Base-by-base conservation (phyloP, 2,329 filamentous ascomycete genomes). In the Periconia macrospinosa region DNA sequence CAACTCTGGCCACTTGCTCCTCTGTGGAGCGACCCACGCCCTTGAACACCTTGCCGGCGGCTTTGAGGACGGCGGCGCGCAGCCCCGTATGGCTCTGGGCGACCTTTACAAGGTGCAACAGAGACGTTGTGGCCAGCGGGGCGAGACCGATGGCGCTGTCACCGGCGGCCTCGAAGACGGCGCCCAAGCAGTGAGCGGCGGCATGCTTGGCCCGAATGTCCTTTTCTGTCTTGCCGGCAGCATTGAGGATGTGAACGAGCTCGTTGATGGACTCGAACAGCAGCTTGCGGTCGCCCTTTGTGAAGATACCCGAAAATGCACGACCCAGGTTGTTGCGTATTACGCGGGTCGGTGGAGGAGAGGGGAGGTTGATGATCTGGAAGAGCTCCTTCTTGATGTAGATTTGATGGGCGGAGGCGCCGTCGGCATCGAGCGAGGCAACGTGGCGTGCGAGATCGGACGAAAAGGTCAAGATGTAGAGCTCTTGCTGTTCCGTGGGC, bases 181-280 rank as follows among this genome's bases (percentile, higher is more conserved):
- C 88, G 30, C 94, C 94, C 62, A 99, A 73, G 69, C 91, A 96
- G 70, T 88, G 85, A 40, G 90, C 88, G 19, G 93, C 93, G 6
- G 92, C 92, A 82, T 97, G 92, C 74, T 91, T 95, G 3, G 86
- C 83, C 66, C 87, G 86, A 48, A 89, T 73, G 65, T 96, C 92
- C 61, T 86, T 86, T 53, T 97, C 92, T 49, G 81, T 81, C 73
- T 96, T 97, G 30, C 71, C 69, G 18, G 88, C 85, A 45, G 83
- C 83, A 55, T 86, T 86, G 44, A 96, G 72, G 52, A 96, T 86
- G 11, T 77, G 80, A 10, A 92, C 81, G 11, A 97, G 80, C 61
- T 97, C 93, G 66, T 94, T 96, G 69, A 97, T 89, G 0, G 91
- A 95, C 74, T 99, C 94, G 69, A 95, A 97, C 2, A 99, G 83